phyloP scores from a whole-genome alignment of 192 early-diverging fungal species.

The Coemansia sp. region DNA sequence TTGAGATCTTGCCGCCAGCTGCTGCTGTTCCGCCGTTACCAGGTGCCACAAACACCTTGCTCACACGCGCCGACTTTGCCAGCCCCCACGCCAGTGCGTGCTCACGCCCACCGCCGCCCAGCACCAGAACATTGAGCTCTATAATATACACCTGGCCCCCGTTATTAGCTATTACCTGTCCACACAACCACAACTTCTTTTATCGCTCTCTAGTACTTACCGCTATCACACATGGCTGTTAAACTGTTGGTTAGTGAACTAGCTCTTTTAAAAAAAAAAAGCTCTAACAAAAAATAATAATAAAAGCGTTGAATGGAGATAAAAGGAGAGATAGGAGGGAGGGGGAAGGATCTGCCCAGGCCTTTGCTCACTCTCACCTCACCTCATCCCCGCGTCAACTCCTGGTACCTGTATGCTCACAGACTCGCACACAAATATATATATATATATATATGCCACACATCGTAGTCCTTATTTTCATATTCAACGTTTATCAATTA shows the following conservation, averaged over 20 bases:
- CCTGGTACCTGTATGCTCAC: not conserved
- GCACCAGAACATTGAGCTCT: conserved; percentile 73
- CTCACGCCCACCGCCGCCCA: conserved; percentile 96
- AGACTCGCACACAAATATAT: not conserved
- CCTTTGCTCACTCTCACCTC: not conserved
- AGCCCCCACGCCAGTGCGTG: conserved; percentile 94
- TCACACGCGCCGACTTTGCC: conserved; percentile 72
- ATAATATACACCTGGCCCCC: not conserved
- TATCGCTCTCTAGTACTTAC: not conserved
- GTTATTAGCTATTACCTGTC: not conserved
- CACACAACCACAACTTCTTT: not conserved
- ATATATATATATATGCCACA: not conserved
- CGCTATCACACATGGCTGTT: not conserved
- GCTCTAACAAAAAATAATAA: not conserved
- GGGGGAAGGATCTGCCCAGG: not conserved
- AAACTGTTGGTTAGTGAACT: not conserved
- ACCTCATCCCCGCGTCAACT: not conserved
- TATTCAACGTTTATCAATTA: not conserved
- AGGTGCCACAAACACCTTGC: conserved; percentile 87
- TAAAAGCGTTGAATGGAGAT: not conserved
- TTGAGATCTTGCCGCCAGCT: conserved; percentile 71
- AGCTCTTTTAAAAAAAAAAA: not conserved
- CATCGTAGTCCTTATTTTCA: not conserved
- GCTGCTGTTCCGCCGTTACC: conserved; percentile 91
- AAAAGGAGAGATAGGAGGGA: not conserved